phyloP scores from a whole-genome alignment of 352 stramenopile species.

The Phytopythium litorale region DNA sequence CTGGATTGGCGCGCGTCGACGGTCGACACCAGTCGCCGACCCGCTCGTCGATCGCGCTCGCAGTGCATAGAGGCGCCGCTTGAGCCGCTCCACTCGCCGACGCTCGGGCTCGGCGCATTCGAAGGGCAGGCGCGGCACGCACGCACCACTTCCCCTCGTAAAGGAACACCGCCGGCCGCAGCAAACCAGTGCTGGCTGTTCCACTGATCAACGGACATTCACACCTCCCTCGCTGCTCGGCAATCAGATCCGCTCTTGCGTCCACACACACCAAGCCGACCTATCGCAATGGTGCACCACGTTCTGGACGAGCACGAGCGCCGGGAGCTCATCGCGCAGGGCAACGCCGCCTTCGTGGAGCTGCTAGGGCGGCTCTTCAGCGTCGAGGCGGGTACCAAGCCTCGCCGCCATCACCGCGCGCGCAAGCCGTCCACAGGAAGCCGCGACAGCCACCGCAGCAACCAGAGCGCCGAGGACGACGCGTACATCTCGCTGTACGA shows the following conservation, averaged over 20 bases:
- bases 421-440: background rate
- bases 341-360: conserved; percentile 39
- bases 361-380: conserved; percentile 33
- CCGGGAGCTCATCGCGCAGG: conserved; percentile 34
- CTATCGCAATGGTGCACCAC: conserved; percentile 14
- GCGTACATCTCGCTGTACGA: conserved; percentile 52
- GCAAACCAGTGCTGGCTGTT: background rate
- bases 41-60: background rate
- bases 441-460: background rate
- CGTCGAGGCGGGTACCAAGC: conserved; percentile 9
- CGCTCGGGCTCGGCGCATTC: too few species aligned
- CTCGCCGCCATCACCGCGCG: background rate
- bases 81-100: background rate
- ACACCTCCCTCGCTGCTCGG: background rate
- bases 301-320: conserved; percentile 37
- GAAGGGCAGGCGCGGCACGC: background rate
- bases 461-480: background rate
- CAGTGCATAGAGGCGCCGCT: background rate
- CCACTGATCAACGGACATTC: background rate
- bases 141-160: conserved; percentile 1
- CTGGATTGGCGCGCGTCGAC: background rate
- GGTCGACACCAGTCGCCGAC: background rate
- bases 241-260: background rate
- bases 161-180: background rate
- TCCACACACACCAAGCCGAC: background rate